Evolutionary conservation across 306 rosid species (phyloP), one percentile per base, ranked within the genome.

Genomic region (Senna siamea): DNA sequence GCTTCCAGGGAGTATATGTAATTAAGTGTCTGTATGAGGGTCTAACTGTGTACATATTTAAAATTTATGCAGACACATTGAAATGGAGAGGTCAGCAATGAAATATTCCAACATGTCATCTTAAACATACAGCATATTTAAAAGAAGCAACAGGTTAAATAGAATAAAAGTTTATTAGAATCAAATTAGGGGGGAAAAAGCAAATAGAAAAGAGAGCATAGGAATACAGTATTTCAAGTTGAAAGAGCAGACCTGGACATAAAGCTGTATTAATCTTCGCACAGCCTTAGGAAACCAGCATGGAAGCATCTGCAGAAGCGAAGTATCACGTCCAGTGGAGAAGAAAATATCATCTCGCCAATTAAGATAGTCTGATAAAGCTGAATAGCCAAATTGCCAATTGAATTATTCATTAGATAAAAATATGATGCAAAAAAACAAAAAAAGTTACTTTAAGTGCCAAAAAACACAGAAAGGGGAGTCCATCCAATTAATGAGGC

Each of bases 201-300:
- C 22, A 15, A 15, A 30, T 28, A 53, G 57, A 73, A 68, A 75
- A 66, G 76, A 38, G 28, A 58, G 75, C 69, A 77, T 15, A 67
- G 58, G 32, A 79, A 68, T 77, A 41, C 48, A 8, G 62, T 43
- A 43, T 60, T 20, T 81, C 54, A 28, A 59, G 60, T 41, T 68
- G 61, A 50, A 79, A 79, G 82, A 81, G 69, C 66, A 81, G 48
- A 93, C 98, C 97, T 93, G 97, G 41, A 88, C 94, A 76, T 86
- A 89, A 82, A 93, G 92, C 68, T 89, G 97, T 74, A 93, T 80
- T 82, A 93, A 84, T 82, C 98, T 85, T 46, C 97, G 82, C 47
- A 89, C 80, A 37, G 91, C 85, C 83, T 93, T 91, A 8, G 98
- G 91, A 86, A 91, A 89, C 98, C 97, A 93, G 90, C 92, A 89